Evolutionary conservation across 2,329 filamentous ascomycete genomes (phyloP).

Genomic region (Alternaria incomplexa): DNA sequence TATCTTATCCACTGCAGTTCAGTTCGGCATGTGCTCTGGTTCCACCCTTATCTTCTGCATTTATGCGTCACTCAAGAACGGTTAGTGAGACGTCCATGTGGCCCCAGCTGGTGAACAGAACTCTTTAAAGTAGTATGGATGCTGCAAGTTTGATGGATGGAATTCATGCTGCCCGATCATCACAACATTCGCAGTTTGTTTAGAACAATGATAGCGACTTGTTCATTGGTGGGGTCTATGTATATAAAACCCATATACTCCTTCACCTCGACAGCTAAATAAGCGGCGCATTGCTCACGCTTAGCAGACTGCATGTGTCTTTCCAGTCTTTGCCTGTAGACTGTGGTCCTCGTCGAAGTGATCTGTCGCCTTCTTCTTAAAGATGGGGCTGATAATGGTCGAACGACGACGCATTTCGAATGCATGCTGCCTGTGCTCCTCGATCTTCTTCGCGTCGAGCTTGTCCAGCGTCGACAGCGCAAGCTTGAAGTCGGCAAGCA

Average conservation of each 20-base stretch:
- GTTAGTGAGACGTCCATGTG: not conserved
- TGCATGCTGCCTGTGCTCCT: constrained; percentile 65
- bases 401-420: constrained; percentile 35
- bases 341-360: constrained; percentile 84
- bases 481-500: constrained; percentile 80
- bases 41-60: not conserved
- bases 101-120: not conserved
- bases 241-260: not conserved
- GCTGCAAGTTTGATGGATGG: not conserved
- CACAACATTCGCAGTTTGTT: not conserved
- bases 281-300: not conserved
- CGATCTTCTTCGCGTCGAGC: constrained; percentile 75
- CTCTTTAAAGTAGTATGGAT: not conserved
- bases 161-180: not conserved
- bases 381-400: constrained; percentile 34
- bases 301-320: constrained; percentile 86
- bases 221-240: not conserved
- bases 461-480: constrained; percentile 73
- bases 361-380: constrained; percentile 43
- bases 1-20: not conserved
- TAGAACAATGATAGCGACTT: not conserved
- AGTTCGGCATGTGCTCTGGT: no score
- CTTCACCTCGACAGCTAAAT: no score
- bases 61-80: not conserved
- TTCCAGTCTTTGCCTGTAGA: constrained; percentile 86